Conservation (phyloP, 768 basidiomycete genomes). For the Tulasnella sp. region DNA sequence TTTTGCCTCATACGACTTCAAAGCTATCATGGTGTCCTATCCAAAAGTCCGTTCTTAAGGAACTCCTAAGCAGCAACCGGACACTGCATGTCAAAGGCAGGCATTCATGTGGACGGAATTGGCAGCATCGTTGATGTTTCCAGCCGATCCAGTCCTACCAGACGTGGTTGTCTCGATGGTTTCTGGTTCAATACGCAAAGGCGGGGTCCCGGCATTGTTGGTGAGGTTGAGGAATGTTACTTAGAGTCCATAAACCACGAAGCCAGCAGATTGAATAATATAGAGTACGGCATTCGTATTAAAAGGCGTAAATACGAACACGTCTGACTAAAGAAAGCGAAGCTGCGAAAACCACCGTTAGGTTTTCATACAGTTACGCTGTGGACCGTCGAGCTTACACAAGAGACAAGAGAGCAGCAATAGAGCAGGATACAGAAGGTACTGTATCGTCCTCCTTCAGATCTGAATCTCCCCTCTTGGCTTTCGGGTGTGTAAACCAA, state of each 20-base stretch:
- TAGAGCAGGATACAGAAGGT: background rate
- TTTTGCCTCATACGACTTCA: too few relatives aligned
- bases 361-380: background rate
- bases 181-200: too few relatives aligned
- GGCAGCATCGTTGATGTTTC: too few relatives aligned
- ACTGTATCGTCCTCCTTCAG: background rate
- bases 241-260: background rate
- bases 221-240: too few relatives aligned
- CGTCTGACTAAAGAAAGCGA: background rate
- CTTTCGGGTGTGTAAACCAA: constrained; percentile 14
- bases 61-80: too few relatives aligned
- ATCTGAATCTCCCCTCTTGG: constrained; percentile 27
- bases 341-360: background rate
- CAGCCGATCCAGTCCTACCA: too few relatives aligned
- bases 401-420: background rate
- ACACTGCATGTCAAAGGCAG: too few relatives aligned
- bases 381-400: background rate
- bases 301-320: background rate
- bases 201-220: too few relatives aligned
- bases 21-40: too few relatives aligned
- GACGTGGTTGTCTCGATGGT: too few relatives aligned
- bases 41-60: too few relatives aligned
- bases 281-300: background rate
- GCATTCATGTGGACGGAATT: too few relatives aligned
- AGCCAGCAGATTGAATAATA: background rate